These are phyloP conservation scores for Penicillium olsonii DNA, from an alignment of 2,329 filamentous ascomycete species.

Conservation along the genomic window DNA sequence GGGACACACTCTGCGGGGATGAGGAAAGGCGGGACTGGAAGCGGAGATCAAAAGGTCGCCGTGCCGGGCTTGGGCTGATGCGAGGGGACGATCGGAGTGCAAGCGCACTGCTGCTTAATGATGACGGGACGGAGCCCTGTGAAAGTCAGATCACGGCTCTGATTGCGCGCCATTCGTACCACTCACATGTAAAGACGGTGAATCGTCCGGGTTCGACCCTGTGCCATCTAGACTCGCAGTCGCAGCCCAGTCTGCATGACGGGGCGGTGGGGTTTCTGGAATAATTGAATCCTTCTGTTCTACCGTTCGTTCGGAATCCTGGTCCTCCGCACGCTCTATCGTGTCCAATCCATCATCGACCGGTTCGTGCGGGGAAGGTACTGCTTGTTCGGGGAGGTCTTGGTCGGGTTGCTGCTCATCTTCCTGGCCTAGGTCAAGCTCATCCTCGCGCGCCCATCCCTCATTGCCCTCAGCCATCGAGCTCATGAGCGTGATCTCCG, in stretches of 20 bases:
- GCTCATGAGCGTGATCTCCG: slow-evolving; percentile 64
- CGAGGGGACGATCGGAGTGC: slow-evolving; percentile 68
- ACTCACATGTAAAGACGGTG: slow-evolving; percentile 76
- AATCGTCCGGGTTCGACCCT: slow-evolving; percentile 76
- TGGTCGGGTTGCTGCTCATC: slow-evolving; percentile 33
- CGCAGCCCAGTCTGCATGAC: slow-evolving; percentile 19
- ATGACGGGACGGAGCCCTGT: slow-evolving; percentile 57
- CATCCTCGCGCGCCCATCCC: slow-evolving; percentile 60
- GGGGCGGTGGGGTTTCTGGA: slow-evolving; percentile 27
- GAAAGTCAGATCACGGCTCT: slow-evolving; percentile 49
- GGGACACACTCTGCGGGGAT: slow-evolving; percentile 60
- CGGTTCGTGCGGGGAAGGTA: slow-evolving; percentile 19
- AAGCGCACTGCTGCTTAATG: slow-evolving; percentile 73
- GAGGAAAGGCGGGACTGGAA: slow-evolving; percentile 86
- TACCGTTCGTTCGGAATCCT: slow-evolving; percentile 22
- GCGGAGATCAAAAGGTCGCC: slow-evolving; percentile 89
- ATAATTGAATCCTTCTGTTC: slow-evolving; percentile 16
- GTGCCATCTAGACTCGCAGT: slow-evolving; percentile 63
- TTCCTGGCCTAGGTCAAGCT: slow-evolving; percentile 48
- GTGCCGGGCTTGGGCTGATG: slow-evolving; percentile 75
- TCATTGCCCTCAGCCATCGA: slow-evolving; percentile 64
- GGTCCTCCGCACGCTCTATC: slow-evolving; percentile 26
- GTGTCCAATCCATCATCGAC: slow-evolving; percentile 29
- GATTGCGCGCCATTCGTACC: slow-evolving; percentile 50
- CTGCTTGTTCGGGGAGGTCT: slow-evolving; percentile 27